phyloP scores from a whole-genome alignment of 2,329 filamentous ascomycete genomes.

The Penicillium sp. region DNA sequence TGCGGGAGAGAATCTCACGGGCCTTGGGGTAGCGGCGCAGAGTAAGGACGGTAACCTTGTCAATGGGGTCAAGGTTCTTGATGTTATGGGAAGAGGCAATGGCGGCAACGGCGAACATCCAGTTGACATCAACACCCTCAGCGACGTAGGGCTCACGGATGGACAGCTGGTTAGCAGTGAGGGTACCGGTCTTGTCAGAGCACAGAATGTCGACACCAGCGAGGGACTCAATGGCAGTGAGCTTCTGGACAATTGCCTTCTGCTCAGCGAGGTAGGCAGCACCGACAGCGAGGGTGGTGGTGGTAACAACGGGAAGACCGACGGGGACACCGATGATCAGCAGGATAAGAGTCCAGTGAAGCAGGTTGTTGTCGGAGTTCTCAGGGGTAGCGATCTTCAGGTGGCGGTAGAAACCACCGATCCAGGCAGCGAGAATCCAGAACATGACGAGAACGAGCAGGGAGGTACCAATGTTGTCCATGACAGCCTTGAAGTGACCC shows the following conservation, averaged over 20 bases:
- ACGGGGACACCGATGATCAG: conserved; percentile 78
- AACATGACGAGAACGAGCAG: conserved; percentile 75
- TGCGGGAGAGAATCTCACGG: conserved; percentile 71
- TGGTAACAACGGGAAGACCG: conserved; percentile 77
- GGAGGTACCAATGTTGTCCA: conserved; percentile 76
- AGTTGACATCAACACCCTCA: conserved; percentile 76
- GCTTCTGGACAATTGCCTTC: conserved; percentile 77
- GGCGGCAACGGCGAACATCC: conserved; percentile 81
- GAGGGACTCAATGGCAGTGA: conserved; percentile 75
- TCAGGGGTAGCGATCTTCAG: conserved; percentile 57
- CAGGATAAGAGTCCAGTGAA: conserved; percentile 69
- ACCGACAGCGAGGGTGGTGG: conserved; percentile 74
- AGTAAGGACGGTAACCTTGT: conserved; percentile 76
- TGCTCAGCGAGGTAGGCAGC: conserved; percentile 75
- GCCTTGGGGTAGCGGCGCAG: conserved; percentile 76
- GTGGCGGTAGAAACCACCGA: conserved; percentile 76
- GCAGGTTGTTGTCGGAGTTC: conserved; percentile 61
- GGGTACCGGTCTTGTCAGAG: conserved; percentile 79
- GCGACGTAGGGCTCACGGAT: conserved; percentile 76
- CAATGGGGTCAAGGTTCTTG: conserved; percentile 75
- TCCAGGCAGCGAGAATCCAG: conserved; percentile 74
- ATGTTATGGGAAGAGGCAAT: conserved; percentile 77
- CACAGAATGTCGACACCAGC: conserved; percentile 75
- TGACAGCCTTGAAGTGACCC: conserved; percentile 80
- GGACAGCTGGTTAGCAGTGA: conserved; percentile 63